A percentile compares a stretch with the other conserved stretches of the same genome.
These are phyloP conservation scores for Penicillium silybi DNA, from an alignment of 495 filamentous ascomycete species.

Conservation along the genomic window DNA sequence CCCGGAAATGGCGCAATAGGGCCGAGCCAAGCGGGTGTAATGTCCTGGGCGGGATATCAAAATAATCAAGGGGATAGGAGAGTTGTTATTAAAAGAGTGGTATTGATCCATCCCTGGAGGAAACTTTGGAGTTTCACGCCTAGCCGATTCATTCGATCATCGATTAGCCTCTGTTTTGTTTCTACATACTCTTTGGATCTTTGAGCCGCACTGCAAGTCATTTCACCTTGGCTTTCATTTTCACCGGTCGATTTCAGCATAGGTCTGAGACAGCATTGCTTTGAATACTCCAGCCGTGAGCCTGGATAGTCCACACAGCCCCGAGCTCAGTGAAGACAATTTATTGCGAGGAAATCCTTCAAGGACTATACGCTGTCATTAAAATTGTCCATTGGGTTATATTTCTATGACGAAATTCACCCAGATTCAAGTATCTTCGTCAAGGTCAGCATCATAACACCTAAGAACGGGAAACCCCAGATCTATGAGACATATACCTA, in stretches of 20 bases:
- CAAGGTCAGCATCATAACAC: background rate
- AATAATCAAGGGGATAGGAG: background rate
- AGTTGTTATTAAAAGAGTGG: conserved; percentile 1
- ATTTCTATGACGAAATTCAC: background rate
- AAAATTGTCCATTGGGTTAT: background rate
- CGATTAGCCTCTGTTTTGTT: background rate
- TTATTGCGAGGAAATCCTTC: background rate
- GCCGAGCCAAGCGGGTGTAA: conserved; percentile 10
- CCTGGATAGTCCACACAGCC: background rate
- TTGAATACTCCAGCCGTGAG: conserved; percentile 14
- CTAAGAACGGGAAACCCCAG: background rate
- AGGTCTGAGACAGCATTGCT: conserved; percentile 28
- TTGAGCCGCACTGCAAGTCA: background rate
- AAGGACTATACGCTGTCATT: background rate
- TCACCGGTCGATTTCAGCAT: conserved; percentile 5
- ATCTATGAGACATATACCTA: conserved; percentile 11
- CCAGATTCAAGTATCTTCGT: background rate
- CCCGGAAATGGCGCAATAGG: conserved; percentile 2
- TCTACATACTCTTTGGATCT: background rate
- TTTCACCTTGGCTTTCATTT: background rate
- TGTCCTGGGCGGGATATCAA: conserved; percentile 8
- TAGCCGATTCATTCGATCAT: background rate
- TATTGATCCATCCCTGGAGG: background rate
- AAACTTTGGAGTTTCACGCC: background rate
- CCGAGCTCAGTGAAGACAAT: background rate